Percentiles rank a stretch among this genome's conserved stretches.
Conservation (phyloP, 148 eudicot genomes). For the Bassia scoparia region DNA sequence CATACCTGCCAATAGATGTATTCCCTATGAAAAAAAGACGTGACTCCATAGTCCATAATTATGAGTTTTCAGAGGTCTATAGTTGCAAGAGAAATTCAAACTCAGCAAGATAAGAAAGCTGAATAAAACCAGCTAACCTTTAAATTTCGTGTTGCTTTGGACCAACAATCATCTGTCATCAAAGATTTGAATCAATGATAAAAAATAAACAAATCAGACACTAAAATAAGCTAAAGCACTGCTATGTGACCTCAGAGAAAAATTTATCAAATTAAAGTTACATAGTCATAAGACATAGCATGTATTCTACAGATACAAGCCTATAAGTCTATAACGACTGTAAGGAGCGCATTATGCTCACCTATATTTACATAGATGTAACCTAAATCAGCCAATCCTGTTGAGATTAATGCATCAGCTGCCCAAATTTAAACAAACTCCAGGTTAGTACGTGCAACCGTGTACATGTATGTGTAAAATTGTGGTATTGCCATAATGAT, state of each 20-base stretch:
- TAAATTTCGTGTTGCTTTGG: conserved; percentile 35
- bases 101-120: background rate
- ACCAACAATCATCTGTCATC: conserved; percentile 93
- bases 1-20: background rate
- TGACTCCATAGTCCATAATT: background rate
- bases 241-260: background rate
- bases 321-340: background rate
- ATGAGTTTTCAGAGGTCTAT: background rate
- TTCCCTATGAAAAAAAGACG: background rate
- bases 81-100: background rate
- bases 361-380: conserved; percentile 85
- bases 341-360: conserved; percentile 25
- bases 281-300: too few relatives aligned
- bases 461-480: too few relatives aligned
- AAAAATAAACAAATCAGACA: conserved; percentile 6
- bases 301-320: background rate
- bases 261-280: background rate
- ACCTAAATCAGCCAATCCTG: conserved; percentile 87
- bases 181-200: conserved; percentile 6
- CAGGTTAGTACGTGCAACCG: conserved; percentile 9
- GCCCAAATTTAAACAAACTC: conserved; percentile 30
- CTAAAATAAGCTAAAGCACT: background rate
- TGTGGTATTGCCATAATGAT: background rate
- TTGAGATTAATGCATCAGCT: conserved; percentile 88
- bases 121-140: conserved; percentile 34